Percentiles rank a stretch among this genome's conserved stretches.
phyloP scores from a whole-genome alignment of 331 rosid genomes.

The Acacia pycnantha region DNA sequence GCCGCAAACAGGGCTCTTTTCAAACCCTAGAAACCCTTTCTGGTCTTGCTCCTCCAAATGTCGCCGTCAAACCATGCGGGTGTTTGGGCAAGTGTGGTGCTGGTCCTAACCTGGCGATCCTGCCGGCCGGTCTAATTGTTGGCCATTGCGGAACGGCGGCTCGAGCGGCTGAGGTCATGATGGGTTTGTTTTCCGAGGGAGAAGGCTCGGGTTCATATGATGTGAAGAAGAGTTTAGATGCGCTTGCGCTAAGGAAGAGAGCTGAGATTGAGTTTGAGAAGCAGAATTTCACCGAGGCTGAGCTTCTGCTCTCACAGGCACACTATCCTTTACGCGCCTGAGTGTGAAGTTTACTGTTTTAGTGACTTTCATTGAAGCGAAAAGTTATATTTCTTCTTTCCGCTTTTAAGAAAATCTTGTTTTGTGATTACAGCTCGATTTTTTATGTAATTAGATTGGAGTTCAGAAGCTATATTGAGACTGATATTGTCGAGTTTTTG shows the following conservation, averaged over 20 bases:
- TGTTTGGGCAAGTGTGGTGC: constrained; percentile 76
- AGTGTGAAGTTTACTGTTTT: constrained; percentile 4
- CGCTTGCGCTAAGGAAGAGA: constrained; percentile 74
- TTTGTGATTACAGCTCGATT: neutral
- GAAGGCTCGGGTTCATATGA: constrained; percentile 25
- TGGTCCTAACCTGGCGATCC: constrained; percentile 72
- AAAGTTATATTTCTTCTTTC: neutral
- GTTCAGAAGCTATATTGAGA: neutral
- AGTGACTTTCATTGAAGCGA: neutral
- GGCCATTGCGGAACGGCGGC: constrained; percentile 71
- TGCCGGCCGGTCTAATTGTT: constrained; percentile 50
- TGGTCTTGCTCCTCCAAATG: constrained; percentile 59
- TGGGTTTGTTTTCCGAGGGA: constrained; percentile 35
- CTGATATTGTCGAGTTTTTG: neutral
- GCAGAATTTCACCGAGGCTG: constrained; percentile 57
- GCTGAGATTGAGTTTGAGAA: constrained; percentile 49
- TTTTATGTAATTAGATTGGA: neutral
- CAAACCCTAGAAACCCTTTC: constrained; percentile 67
- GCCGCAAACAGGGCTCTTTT: constrained; percentile 81
- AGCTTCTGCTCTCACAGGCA: constrained; percentile 66
- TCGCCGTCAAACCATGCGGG: constrained; percentile 59
- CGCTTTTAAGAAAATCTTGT: neutral
- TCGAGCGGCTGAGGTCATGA: constrained; percentile 61
- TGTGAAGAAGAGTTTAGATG: constrained; percentile 57
- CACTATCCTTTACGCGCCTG: neutral